Evolutionary conservation across 2,329 filamentous ascomycete genomes (phyloP).

Genomic region (Simplicillium sp.): DNA sequence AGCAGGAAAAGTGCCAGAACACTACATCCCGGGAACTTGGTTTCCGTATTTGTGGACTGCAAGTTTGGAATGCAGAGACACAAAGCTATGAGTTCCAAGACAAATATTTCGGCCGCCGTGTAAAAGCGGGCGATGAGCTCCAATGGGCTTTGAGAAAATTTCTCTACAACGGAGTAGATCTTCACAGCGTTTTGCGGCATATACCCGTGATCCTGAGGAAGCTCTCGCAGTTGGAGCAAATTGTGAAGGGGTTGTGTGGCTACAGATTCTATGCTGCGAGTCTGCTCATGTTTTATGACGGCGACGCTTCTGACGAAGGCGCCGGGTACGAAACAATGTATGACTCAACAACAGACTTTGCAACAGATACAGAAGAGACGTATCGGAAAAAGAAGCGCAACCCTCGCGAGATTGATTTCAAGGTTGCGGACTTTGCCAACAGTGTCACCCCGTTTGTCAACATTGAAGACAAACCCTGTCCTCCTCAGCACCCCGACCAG

Average conservation of each 20-base stretch:
- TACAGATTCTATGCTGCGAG: constrained; percentile 96
- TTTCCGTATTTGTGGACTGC: constrained; percentile 88
- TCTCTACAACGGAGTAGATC: constrained; percentile 79
- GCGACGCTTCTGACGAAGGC: constrained; percentile 49
- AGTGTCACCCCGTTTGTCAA: constrained; percentile 83
- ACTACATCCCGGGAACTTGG: constrained; percentile 89
- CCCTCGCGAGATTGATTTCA: constrained; percentile 69
- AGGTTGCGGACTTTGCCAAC: constrained; percentile 98
- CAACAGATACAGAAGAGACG: constrained; percentile 49
- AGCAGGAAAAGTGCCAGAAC: constrained; percentile 82
- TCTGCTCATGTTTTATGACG: constrained; percentile 91
- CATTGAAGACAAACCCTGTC: constrained; percentile 55
- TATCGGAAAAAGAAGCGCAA: constrained; percentile 36
- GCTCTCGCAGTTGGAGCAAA: constrained; percentile 70
- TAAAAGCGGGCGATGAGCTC: constrained; percentile 83
- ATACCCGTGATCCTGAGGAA: constrained; percentile 84
- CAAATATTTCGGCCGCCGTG: constrained; percentile 88
- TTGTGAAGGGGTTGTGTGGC: constrained; percentile 68
- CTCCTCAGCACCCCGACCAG: constrained; percentile 69
- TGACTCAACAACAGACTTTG: constrained; percentile 49
- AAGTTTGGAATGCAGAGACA: constrained; percentile 83
- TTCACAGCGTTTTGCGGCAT: constrained; percentile 71
- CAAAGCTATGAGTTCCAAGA: constrained; percentile 91
- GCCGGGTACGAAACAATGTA: constrained; percentile 39
- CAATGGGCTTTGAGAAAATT: constrained; percentile 82